phyloP scores from a whole-genome alignment of 495 filamentous ascomycete species.

The Darksidea phi region DNA sequence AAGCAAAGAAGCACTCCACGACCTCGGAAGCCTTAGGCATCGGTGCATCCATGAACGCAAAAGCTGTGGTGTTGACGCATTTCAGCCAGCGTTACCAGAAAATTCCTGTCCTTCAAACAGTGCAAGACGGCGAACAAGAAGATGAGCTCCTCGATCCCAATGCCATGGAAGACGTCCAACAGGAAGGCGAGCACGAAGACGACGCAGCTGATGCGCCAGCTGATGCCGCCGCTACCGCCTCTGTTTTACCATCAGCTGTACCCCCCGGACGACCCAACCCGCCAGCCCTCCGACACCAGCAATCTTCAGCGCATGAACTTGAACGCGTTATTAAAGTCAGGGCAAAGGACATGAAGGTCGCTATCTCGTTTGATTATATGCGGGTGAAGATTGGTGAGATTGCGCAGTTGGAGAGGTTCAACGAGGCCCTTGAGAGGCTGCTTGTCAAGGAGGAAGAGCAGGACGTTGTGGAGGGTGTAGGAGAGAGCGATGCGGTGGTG shows the following conservation, averaged over 20 bases:
- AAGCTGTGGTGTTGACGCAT: slow-evolving; percentile 78
- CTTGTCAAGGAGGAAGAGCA: slow-evolving; percentile 48
- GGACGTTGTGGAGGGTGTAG: slow-evolving; percentile 7
- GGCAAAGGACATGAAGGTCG: slow-evolving; percentile 54
- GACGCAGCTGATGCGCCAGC: slow-evolving; percentile 16
- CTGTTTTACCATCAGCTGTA: background rate
- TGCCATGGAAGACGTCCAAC: slow-evolving; percentile 42
- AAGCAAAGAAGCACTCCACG: slow-evolving; percentile 88
- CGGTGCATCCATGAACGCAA: slow-evolving; percentile 72
- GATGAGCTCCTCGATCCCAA: slow-evolving; percentile 21
- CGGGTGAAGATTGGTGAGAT: slow-evolving; percentile 78
- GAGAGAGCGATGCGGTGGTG: background rate
- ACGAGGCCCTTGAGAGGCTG: slow-evolving; percentile 69
- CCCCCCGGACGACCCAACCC: background rate
- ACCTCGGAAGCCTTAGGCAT: slow-evolving; percentile 78
- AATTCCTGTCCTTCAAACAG: slow-evolving; percentile 56
- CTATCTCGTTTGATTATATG: slow-evolving; percentile 91
- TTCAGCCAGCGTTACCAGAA: slow-evolving; percentile 97
- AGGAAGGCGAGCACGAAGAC: slow-evolving; percentile 20
- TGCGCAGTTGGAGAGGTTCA: slow-evolving; percentile 67
- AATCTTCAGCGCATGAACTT: background rate
- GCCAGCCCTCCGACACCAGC: background rate
- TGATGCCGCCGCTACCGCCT: slow-evolving; percentile 8
- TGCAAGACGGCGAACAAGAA: slow-evolving; percentile 38
- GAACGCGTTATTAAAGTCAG: slow-evolving; percentile 24